phyloP scores from a whole-genome alignment of 106 monocot species.

The Chionographis japonica region DNA sequence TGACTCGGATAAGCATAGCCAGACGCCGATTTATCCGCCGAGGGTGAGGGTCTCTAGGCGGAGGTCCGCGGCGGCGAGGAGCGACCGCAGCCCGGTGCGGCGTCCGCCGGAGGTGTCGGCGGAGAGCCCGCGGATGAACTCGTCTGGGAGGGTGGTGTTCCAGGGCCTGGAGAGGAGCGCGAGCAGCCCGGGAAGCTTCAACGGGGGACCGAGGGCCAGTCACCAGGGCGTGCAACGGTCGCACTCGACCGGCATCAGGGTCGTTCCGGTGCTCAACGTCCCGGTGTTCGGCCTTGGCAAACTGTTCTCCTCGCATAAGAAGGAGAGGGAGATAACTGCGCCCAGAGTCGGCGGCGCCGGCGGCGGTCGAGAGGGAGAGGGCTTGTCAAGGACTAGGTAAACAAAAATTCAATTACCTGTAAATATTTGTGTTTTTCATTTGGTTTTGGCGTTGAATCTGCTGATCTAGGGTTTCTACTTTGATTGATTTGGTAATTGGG shows the following conservation, averaged over 20 bases:
- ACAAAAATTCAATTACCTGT: background rate
- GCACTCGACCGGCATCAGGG: conserved; percentile 44
- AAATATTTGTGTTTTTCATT: background rate
- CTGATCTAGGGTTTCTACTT: too few species aligned
- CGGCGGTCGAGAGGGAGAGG: conserved; percentile 8
- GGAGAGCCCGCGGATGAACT: conserved; percentile 84
- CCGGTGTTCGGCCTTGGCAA: conserved; percentile 29
- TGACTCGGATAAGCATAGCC: conserved; percentile 45
- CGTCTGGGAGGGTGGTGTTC: conserved; percentile 76
- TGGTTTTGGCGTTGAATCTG: too few species aligned
- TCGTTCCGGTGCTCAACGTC: conserved; percentile 54
- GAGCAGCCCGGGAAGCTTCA: conserved; percentile 66
- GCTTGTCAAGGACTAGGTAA: background rate
- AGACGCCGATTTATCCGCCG: background rate
- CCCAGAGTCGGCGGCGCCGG: background rate
- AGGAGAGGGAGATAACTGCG: conserved; percentile 4
- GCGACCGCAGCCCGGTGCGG: conserved; percentile 6
- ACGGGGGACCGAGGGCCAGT: conserved; percentile 21
- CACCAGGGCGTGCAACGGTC: conserved; percentile 39
- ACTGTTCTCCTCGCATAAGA: conserved; percentile 33
- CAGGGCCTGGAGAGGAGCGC: conserved; percentile 66
- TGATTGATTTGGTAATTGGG: too few species aligned
- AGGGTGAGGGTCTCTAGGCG: background rate
- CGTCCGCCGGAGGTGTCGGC: conserved; percentile 32
- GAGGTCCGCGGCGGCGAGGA: background rate